These are phyloP conservation scores for Xylaria palmicola DNA, from an alignment of 495 filamentous ascomycete genomes.

Conservation along the genomic window DNA sequence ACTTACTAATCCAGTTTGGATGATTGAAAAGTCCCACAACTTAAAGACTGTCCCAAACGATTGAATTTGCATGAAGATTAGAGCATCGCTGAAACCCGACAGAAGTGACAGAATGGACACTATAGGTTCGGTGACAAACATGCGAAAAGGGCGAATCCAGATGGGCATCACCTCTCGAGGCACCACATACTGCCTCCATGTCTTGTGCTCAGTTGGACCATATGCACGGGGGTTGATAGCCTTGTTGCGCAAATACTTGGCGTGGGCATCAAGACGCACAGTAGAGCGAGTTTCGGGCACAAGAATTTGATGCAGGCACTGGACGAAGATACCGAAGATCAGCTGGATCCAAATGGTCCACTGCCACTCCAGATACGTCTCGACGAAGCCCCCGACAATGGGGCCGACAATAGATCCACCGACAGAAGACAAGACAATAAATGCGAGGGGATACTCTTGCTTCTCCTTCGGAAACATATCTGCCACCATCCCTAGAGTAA, in stretches of 20 bases:
- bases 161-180: slow-evolving; percentile 53
- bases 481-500: slow-evolving; percentile 79
- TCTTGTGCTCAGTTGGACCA: slow-evolving; percentile 57
- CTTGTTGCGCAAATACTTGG: slow-evolving; percentile 57
- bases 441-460: slow-evolving; percentile 71
- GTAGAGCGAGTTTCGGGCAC: slow-evolving; percentile 67
- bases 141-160: slow-evolving; percentile 74
- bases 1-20: slow-evolving; percentile 53
- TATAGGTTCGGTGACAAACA: slow-evolving; percentile 74
- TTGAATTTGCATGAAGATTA: slow-evolving; percentile 78
- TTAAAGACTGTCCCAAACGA: slow-evolving; percentile 63
- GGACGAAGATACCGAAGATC: slow-evolving; percentile 65
- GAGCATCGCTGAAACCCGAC: slow-evolving; percentile 73
- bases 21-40: slow-evolving; percentile 59
- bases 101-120: slow-evolving; percentile 69
- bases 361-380: slow-evolving; percentile 58
- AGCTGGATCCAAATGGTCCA: slow-evolving; percentile 84
- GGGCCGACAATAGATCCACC: slow-evolving; percentile 62
- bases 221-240: slow-evolving; percentile 53
- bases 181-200: slow-evolving; percentile 50
- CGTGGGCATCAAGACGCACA: slow-evolving; percentile 63
- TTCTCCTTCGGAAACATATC: slow-evolving; percentile 71
- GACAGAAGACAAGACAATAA: slow-evolving; percentile 58
- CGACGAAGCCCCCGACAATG: slow-evolving; percentile 59
- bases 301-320: slow-evolving; percentile 62